Conservation (phyloP, 2,329 filamentous ascomycete species). For the Clonostachys solani region DNA sequence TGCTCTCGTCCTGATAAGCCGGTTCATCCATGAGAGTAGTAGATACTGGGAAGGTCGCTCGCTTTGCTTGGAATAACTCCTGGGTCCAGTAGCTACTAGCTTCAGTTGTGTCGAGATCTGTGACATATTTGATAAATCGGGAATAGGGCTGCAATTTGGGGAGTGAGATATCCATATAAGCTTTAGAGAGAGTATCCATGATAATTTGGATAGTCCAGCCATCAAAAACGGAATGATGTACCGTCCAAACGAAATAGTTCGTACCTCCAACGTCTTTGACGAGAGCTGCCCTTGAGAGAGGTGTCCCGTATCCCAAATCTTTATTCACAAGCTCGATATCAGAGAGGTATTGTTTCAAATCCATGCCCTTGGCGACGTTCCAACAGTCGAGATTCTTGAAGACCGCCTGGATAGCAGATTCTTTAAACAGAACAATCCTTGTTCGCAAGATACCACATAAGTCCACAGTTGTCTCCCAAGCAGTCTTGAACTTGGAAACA, state of each 20-base stretch:
- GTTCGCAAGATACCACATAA: constrained; percentile 9
- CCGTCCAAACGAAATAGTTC: constrained; percentile 37
- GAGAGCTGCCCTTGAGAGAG: constrained; percentile 1
- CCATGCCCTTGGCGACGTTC: background rate
- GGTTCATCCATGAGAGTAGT: constrained; percentile 10
- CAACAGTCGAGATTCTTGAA: constrained; percentile 1
- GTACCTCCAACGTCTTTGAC: background rate
- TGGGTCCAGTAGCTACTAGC: background rate
- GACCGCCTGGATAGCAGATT: constrained; percentile 4
- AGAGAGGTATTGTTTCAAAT: background rate
- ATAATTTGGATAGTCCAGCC: constrained; percentile 80
- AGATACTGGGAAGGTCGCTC: constrained; percentile 6
- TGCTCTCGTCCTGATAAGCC: background rate
- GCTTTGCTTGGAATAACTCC: constrained; percentile 4
- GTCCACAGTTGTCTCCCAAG: constrained; percentile 9
- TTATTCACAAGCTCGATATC: background rate
- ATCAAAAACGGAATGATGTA: constrained; percentile 86
- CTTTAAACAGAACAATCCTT: constrained; percentile 8
- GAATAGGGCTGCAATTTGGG: constrained; percentile 3
- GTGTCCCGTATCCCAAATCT: constrained; percentile 5
- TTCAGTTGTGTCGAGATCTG: background rate
- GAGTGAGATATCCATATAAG: background rate
- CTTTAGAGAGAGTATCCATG: constrained; percentile 37
- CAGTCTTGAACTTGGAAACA: constrained; percentile 4
- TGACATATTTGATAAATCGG: constrained; percentile 1